Percentiles rank a stretch among this genome's conserved stretches.
These are phyloP conservation scores for Prunus padus DNA, from an alignment of 306 rosid genomes.

Conservation along the genomic window DNA sequence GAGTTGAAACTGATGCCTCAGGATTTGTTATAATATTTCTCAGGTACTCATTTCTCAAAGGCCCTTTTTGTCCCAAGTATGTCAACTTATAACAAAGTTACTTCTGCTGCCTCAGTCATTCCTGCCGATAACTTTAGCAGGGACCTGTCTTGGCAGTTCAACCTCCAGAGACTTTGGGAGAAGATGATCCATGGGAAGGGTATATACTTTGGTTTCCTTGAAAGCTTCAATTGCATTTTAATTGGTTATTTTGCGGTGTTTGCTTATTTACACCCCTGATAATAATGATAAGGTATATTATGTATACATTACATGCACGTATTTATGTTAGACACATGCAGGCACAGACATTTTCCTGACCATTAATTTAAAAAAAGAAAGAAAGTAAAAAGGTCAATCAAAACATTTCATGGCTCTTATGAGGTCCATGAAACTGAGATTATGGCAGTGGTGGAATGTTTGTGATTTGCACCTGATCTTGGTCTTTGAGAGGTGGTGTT, in stretches of 20 bases:
- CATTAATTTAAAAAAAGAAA: not conserved
- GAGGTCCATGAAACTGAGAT: too few relatives aligned
- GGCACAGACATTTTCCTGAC: not conserved
- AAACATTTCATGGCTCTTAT: too few relatives aligned
- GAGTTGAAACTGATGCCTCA: conserved; percentile 20
- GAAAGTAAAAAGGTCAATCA: too few relatives aligned
- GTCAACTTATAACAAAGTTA: conserved; percentile 62
- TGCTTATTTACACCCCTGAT: not conserved
- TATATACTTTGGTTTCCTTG: conserved; percentile 29
- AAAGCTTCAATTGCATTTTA: not conserved
- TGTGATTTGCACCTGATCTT: too few relatives aligned
- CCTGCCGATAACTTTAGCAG: conserved; percentile 39
- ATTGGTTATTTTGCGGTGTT: not conserved
- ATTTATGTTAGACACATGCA: not conserved
- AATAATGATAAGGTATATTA: not conserved
- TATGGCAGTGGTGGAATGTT: too few relatives aligned
- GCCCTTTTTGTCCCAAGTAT: conserved; percentile 75
- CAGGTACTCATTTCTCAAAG: conserved; percentile 62
- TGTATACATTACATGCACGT: not conserved
- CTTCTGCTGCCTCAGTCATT: conserved; percentile 51
- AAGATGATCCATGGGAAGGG: conserved; percentile 56
- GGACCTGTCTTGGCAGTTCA: conserved; percentile 70
- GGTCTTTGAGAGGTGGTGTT: too few relatives aligned
- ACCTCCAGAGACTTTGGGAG: conserved; percentile 73
- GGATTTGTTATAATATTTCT: conserved; percentile 18